Percentiles rank a stretch among this genome's conserved stretches.
Evolutionary conservation across 306 rosid genomes (phyloP).

Genomic region (Gastrolobium villosum): DNA sequence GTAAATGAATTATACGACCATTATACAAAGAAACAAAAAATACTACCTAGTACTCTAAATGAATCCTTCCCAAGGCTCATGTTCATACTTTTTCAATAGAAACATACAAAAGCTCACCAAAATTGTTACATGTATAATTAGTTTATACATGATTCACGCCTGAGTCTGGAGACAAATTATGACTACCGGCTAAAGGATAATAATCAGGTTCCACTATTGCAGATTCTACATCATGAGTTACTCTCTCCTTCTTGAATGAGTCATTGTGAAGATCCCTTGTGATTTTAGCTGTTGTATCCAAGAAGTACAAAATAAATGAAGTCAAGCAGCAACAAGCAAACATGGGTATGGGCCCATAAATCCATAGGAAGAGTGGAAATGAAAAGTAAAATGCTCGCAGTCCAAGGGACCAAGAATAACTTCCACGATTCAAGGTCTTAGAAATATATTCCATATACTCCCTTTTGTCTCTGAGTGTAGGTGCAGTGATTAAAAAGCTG

Average conservation of each 20-base stretch:
- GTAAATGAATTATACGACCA: neutral
- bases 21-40: constrained; percentile 17
- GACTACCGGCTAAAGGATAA: constrained; percentile 25
- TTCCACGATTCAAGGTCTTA: constrained; percentile 76
- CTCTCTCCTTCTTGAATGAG: constrained; percentile 57
- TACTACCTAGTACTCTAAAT: neutral
- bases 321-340: constrained; percentile 72
- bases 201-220: constrained; percentile 36
- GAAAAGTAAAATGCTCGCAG: constrained; percentile 85
- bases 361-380: constrained; percentile 90
- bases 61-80: neutral
- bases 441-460: constrained; percentile 64
- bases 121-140: constrained; percentile 4
- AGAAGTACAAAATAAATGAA: constrained; percentile 67
- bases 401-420: constrained; percentile 84
- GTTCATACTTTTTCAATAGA: neutral
- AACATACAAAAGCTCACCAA: constrained; percentile 1
- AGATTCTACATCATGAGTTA: constrained; percentile 56
- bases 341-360: constrained; percentile 90
- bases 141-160: constrained; percentile 16
- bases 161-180: neutral
- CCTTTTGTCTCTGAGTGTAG: constrained; percentile 61
- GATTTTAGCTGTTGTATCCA: constrained; percentile 79
- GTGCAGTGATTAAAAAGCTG: constrained; percentile 84
- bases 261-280: constrained; percentile 67